A percentile compares a stretch with the other conserved stretches of the same genome.
Evolutionary conservation across 208 protist species (phyloP).

Genomic region (Acanthamoeba castellanii): DNA sequence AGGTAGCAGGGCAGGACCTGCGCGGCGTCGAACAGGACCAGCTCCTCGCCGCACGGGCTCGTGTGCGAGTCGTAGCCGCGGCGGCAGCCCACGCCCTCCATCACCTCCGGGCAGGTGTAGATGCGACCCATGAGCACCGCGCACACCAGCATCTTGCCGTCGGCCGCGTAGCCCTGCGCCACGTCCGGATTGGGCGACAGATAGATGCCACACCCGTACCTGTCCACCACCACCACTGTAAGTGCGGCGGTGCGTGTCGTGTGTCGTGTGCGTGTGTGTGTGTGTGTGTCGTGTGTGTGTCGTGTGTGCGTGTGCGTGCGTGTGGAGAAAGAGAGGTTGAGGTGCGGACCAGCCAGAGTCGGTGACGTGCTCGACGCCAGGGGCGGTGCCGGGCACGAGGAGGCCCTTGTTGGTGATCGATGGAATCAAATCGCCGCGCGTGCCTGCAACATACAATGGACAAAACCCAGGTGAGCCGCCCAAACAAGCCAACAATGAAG

Average conservation of each 20-base stretch:
- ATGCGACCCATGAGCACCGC: slow-evolving; percentile 63
- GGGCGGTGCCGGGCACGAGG: slow-evolving; percentile 47
- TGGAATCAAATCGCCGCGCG: slow-evolving; percentile 24
- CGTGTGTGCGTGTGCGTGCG: too few species aligned
- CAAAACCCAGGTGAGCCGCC: background rate
- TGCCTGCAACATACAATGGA: background rate
- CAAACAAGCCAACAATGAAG: too few species aligned
- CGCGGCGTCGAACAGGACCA: slow-evolving; percentile 59
- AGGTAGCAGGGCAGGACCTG: slow-evolving; percentile 72
- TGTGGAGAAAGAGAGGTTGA: background rate
- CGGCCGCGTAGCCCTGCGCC: slow-evolving; percentile 40
- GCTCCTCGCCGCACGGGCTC: slow-evolving; percentile 64
- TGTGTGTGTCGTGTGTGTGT: background rate
- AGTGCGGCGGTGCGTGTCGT: background rate
- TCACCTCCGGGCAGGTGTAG: background rate
- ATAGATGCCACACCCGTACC: slow-evolving; percentile 53
- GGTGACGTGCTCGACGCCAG: slow-evolving; percentile 70
- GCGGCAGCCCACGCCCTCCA: background rate
- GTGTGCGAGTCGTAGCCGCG: slow-evolving; percentile 56
- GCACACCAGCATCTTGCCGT: slow-evolving; percentile 74
- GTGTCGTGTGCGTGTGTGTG: background rate
- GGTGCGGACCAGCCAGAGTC: slow-evolving; percentile 39
- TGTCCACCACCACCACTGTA: background rate
- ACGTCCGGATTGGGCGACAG: slow-evolving; percentile 52
- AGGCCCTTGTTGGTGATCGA: slow-evolving; percentile 49